Base-by-base conservation (phyloP, 768 basidiomycete species). In the Lactarius sanguifluus region DNA sequence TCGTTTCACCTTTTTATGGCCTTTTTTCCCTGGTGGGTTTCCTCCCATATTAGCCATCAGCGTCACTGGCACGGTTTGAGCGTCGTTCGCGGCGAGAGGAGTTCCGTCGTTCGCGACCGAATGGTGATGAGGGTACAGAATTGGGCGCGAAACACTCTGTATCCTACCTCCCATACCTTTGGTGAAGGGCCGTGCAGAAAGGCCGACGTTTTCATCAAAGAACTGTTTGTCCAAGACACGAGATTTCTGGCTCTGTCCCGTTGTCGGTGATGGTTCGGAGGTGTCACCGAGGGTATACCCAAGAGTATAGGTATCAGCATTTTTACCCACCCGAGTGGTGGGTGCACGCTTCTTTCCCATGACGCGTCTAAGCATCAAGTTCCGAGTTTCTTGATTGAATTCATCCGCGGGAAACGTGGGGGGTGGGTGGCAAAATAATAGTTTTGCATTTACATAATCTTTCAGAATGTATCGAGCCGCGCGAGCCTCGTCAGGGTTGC, bases 401-500 rank as follows among this genome's bases (percentile, higher is more conserved):
- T 79, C 79, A 57, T 84, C 81, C 36, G 88, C 83, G 1, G 83
- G 73, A 4, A 85, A 76, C 13, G 79, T 85, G 1, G 96, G 94
- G n/a, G 96, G 92, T 18, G 93, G 86, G 70, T 96, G 91, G 70
- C 92, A 94, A 76, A 85, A 98, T 10, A 98, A 82, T 0, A 99
- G 82, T 72, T 93, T 94, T 30, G 92, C 97, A 71, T 91, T 95
- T 67, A 98, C 95, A 73, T 96, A 99, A 78, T 99, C 97, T 76
- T 99, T 99, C 58, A 99, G 82, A 64, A 99, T 81, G 73, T 90
- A 90, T 65, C 97, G 87, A 18, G 96, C 93, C 0, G 97, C 86
- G 60, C 94, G 89, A 36, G 97, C 94, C 74, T 98, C 95, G 74
- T 99, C 97, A 12, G 96, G 96, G 77, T 96, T 97, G 52, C 97